Base-by-base conservation (phyloP, 2,329 filamentous ascomycete genomes). In the Sclerotinia sclerotiorum region DNA sequence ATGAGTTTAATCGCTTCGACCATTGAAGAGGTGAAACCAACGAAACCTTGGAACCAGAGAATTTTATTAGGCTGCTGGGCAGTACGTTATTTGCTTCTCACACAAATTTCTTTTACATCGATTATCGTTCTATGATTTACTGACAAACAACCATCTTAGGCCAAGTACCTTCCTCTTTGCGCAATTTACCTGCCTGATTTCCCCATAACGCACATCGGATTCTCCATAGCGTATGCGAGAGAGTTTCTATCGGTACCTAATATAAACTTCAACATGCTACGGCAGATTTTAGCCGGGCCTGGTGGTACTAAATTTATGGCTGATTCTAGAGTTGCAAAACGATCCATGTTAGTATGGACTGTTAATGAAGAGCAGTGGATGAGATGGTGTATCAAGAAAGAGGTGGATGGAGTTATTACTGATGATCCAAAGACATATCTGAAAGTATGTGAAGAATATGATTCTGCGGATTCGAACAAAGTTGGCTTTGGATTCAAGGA, bases 1-100 rank as follows among this genome's bases (percentile, higher is more conserved):
- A 88, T 97, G 78, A 79, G 84, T 48, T 82, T 88, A 58, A 88
- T 94, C 44, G 87, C 87, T 13, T 80, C 85, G 65, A 87, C 90
- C 0, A 81, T 97, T 21, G 80, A 80, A 63, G 79, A 85, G 42
- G 83, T 88, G 76, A 72, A 81, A 72, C 69, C 79, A 17, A 78
- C 79, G 27, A 79, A 79, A 48, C 85, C 87, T 5, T 97, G 94
- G 94, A 82, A 84, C 35, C 80, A 88, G 68, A 86, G 94, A 39
- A 84, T 97, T 63, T 82, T 96, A 0, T 81, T 97, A 1, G 94
- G 94, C 56, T 90, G 89, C 77, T 97, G 94, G 94, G 88, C 89
- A 63, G 88, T 90, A 80, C 19, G 65, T 27, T 46, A 42, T 21
- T 35, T 51, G 4, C 15, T 39, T 44, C 11, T 24, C 1, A 21